Evolutionary conservation across 2,329 filamentous ascomycete genomes (phyloP).

Genomic region (Diaporthe citriasiana): DNA sequence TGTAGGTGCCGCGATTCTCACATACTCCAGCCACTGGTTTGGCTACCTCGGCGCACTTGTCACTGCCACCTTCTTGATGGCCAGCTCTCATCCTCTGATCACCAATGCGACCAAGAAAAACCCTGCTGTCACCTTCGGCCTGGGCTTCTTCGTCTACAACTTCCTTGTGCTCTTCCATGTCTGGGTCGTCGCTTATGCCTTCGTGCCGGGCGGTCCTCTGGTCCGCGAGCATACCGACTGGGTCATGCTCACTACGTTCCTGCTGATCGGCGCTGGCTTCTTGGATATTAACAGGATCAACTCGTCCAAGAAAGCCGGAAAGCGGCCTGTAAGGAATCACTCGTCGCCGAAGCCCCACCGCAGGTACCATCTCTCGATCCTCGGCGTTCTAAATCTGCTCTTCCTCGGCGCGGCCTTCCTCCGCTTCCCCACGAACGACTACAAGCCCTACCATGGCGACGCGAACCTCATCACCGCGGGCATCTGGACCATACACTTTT

Average conservation of each 20-base stretch:
- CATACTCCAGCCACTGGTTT: conserved; percentile 83
- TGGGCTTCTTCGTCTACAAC: conserved; percentile 94
- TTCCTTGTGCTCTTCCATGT: conserved; percentile 96
- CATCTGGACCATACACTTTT: conserved; percentile 99
- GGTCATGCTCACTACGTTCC: conserved; percentile 91
- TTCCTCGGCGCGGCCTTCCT: conserved; percentile 86
- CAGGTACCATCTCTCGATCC: conserved; percentile 68
- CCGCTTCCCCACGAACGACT: conserved; percentile 93
- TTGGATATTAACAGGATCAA: conserved; percentile 75
- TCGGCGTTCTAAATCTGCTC: conserved; percentile 83
- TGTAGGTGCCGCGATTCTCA: conserved; percentile 83
- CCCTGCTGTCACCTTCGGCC: conserved; percentile 85
- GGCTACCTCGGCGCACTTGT: conserved; percentile 89
- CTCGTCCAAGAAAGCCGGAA: conserved; percentile 56
- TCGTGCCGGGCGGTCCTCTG: conserved; percentile 92
- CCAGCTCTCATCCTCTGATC: conserved; percentile 81
- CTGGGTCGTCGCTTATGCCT: conserved; percentile 98
- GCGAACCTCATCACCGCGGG: conserved; percentile 92
- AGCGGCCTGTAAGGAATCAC: conserved; percentile 46
- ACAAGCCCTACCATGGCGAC: conserved; percentile 88
- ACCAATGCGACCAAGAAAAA: conserved; percentile 81
- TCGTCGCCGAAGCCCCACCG: conserved; percentile 56
- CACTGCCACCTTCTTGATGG: conserved; percentile 85
- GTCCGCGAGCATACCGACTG: conserved; percentile 96
- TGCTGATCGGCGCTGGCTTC: conserved; percentile 86